phyloP scores from a whole-genome alignment of 2,329 filamentous ascomycete genomes.

The Paecilomyces sp. region DNA sequence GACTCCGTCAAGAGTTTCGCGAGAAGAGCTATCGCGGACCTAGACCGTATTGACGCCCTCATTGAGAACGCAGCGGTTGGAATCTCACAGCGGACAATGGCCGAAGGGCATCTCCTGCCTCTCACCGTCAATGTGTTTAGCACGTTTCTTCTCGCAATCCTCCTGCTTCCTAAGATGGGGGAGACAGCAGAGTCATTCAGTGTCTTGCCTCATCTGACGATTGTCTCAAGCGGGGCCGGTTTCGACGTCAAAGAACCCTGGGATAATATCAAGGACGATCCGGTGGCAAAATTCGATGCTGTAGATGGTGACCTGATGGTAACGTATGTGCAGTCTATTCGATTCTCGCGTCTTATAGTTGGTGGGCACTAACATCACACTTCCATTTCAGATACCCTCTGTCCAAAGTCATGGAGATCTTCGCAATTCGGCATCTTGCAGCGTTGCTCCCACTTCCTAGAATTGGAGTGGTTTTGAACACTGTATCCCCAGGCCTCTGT shows the following conservation, averaged over 20 bases:
- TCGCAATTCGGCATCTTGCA: conserved; percentile 22
- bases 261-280: conserved; percentile 14
- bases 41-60: not conserved
- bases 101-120: conserved; percentile 13
- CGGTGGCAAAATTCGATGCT: conserved; percentile 10
- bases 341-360: too few species aligned
- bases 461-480: conserved; percentile 24
- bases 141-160: conserved; percentile 17
- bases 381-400: conserved; percentile 19
- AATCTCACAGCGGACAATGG: conserved; percentile 1
- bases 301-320: conserved; percentile 8
- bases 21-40: not conserved
- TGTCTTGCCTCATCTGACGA: conserved; percentile 10
- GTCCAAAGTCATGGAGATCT: conserved; percentile 28
- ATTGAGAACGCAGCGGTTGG: not conserved
- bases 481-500: conserved; percentile 23
- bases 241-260: conserved; percentile 10
- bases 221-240: conserved; percentile 12
- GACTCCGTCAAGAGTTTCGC: not conserved
- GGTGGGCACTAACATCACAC: not conserved
- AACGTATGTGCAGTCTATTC: not conserved
- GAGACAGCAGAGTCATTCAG: conserved; percentile 10
- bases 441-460: conserved; percentile 12
- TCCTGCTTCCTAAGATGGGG: conserved; percentile 16
- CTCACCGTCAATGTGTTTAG: conserved; percentile 20